Evolutionary conservation across 164 flowering plant genomes (phyloP), one percentile per base, ranked within the genome.

Genomic region (Houttuynia cordata): DNA sequence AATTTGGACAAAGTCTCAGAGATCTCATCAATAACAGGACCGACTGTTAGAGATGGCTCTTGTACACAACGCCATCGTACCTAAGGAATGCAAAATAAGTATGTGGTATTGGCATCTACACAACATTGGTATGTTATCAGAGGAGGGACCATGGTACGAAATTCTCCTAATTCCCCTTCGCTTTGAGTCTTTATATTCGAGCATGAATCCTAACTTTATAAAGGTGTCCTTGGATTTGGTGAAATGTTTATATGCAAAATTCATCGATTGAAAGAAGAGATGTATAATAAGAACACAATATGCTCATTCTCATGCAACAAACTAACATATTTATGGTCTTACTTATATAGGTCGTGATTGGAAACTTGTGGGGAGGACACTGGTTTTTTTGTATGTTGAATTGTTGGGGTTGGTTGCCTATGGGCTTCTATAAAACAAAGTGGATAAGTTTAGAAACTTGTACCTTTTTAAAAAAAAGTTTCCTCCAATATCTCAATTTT

Each of bases 161-260:
- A 72, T 94, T 23, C 66, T 94, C 75, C 78, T 94, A 59, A 94
- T 94, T 62, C 99, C 99, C 62, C 74, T 94, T 58, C 91, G 99
- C 60, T 94, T 94, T 81, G 99, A 94, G 84, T 96, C 91, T 69
- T 83, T 94, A 34, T 93, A 97, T 74, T 94, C 99, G 72, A 94
- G 91, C 67, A 94, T 94, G 99, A 94, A 91, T 60, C 99, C 99
- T 17, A 94, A 91, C 67, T 94, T 96, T n/a, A 88, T 91, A 64
- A 94, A 94, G 91, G 99, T 94, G 25, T 91, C 97, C 57, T 74
- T 91, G 65, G 99, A 94, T 76, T 91, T 94, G 63, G 89, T 94
- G 57, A 94, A 94, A 81, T 80, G 99, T 66, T 80, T 91, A 56
- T 94, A 94, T 79, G 99, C 99, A 18, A 88, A 91, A 62, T 94